Percentiles rank a stretch among this genome's conserved stretches.
Conservation (phyloP, 2,329 filamentous ascomycete genomes). For the Trichoderma aggressivum region DNA sequence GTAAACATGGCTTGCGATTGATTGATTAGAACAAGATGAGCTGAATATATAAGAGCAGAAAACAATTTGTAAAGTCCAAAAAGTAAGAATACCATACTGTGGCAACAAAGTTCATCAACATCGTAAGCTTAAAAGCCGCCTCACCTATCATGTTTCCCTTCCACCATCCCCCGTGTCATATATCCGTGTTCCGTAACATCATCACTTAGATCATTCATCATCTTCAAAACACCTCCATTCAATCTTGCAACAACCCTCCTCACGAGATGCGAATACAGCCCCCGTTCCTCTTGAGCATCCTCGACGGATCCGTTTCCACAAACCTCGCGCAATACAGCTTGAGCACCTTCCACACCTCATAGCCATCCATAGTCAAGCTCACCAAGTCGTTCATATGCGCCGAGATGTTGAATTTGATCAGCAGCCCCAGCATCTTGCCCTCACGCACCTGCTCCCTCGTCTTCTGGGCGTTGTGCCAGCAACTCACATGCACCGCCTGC, state of each 20-base stretch:
- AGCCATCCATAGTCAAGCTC: conserved; percentile 14
- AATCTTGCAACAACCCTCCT: background rate
- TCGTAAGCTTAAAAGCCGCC: background rate
- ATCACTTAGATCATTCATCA: background rate
- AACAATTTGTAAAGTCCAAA: background rate
- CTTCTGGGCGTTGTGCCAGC: conserved; percentile 4
- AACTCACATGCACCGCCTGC: conserved; percentile 4
- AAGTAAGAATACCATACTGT: background rate
- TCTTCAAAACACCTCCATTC: background rate
- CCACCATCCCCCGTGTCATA: background rate
- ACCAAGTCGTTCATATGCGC: conserved; percentile 15
- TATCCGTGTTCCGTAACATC: background rate
- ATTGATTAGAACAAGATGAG: background rate
- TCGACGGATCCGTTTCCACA: conserved; percentile 12
- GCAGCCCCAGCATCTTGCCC: conserved; percentile 13
- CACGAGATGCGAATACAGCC: conserved; percentile 5
- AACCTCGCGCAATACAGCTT: conserved; percentile 16
- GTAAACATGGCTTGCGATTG: background rate
- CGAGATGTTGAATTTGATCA: conserved; percentile 18
- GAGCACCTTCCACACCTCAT: conserved; percentile 14
- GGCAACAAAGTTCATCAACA: background rate
- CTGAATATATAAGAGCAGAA: background rate
- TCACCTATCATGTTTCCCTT: background rate
- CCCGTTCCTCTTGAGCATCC: conserved; percentile 3
- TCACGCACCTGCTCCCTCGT: background rate